These are phyloP conservation scores for Adansonia rubrostipa DNA, from an alignment of 441 rosid species.

Conservation along the genomic window DNA sequence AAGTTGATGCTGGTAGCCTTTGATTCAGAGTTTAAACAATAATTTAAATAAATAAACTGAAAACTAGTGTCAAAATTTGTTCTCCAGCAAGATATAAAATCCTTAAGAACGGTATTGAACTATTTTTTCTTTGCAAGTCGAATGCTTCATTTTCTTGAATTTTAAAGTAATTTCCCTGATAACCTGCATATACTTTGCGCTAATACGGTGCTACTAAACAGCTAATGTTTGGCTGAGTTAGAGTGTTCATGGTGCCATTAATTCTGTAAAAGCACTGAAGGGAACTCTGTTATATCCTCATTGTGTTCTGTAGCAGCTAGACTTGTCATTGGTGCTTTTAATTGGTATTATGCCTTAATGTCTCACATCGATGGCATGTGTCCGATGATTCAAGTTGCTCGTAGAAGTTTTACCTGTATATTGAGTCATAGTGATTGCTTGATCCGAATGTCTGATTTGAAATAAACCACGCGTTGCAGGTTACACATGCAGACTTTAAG, in stretches of 20 bases:
- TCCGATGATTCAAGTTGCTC: background rate
- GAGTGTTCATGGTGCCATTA: background rate
- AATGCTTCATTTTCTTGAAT: constrained; percentile 9
- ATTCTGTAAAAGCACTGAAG: background rate
- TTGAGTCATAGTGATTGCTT: background rate
- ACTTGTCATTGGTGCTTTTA: background rate
- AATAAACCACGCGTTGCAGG: constrained; percentile 37
- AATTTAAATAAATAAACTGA: constrained; percentile 8
- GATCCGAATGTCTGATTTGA: background rate
- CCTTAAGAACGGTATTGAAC: background rate
- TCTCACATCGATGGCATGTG: background rate
- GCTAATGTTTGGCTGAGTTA: background rate
- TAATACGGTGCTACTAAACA: background rate
- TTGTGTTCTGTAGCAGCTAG: background rate
- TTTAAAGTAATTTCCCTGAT: background rate
- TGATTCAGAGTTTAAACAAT: background rate
- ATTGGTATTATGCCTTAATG: background rate
- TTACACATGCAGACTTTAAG: constrained; percentile 67
- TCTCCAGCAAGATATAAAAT: background rate
- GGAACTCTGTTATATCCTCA: background rate
- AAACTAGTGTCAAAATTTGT: background rate
- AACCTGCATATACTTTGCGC: background rate
- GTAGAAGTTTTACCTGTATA: background rate
- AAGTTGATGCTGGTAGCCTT: background rate
- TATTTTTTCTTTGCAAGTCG: background rate